These are phyloP conservation scores for Pseudotulostoma volvatum DNA, from an alignment of 495 filamentous ascomycete genomes.

Conservation along the genomic window DNA sequence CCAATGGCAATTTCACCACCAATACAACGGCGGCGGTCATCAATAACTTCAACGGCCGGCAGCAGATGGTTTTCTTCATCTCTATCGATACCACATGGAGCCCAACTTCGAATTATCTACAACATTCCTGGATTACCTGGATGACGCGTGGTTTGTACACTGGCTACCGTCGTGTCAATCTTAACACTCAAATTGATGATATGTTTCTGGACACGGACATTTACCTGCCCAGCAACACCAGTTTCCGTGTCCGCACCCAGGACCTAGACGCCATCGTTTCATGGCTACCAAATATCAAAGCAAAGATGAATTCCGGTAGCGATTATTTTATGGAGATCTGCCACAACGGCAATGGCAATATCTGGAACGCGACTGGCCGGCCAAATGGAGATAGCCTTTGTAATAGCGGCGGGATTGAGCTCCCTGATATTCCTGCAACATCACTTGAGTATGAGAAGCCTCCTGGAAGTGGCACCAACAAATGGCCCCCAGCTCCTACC, in stretches of 20 bases:
- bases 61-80: slow-evolving; percentile 49
- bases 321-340: slow-evolving; percentile 40
- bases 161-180: slow-evolving; percentile 37
- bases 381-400: slow-evolving; percentile 18
- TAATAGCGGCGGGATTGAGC: slow-evolving; percentile 22
- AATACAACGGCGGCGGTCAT: slow-evolving; percentile 40
- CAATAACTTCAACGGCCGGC: slow-evolving; percentile 38
- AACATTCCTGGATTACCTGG: slow-evolving; percentile 51
- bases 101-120: slow-evolving; percentile 36
- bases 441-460: slow-evolving; percentile 40
- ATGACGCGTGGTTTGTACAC: slow-evolving; percentile 39
- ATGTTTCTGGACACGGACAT: slow-evolving; percentile 42
- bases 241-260: slow-evolving; percentile 33
- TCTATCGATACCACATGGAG: slow-evolving; percentile 39
- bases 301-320: slow-evolving; percentile 37
- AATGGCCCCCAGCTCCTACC: slow-evolving; percentile 34
- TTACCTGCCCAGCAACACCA: slow-evolving; percentile 27
- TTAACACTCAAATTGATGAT: slow-evolving; percentile 50
- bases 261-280: slow-evolving; percentile 32
- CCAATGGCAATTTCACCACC: slow-evolving; percentile 9
- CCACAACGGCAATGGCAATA: slow-evolving; percentile 47
- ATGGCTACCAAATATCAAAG: slow-evolving; percentile 35
- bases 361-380: slow-evolving; percentile 26
- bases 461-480: slow-evolving; percentile 36
- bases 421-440: slow-evolving; percentile 26